Percentiles rank a stretch among this genome's conserved stretches.
phyloP scores from a whole-genome alignment of 768 basidiomycete species.

The Collybiopsis luxurians region DNA sequence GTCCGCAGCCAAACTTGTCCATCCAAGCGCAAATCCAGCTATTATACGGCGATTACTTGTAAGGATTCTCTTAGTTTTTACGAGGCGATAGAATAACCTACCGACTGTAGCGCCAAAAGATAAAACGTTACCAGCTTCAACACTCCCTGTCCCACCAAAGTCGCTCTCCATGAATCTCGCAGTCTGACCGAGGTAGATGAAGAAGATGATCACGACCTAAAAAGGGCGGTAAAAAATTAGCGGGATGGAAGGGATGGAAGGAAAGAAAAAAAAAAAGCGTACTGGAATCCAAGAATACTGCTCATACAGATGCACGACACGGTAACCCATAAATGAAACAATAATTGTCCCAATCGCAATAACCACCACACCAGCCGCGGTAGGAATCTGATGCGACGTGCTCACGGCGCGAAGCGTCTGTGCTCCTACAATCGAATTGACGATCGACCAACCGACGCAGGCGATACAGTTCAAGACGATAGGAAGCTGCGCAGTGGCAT shows the following conservation, averaged over 20 bases:
- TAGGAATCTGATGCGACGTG: conserved; percentile 3
- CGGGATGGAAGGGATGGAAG: background rate
- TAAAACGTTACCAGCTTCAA: conserved; percentile 33
- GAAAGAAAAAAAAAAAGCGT: background rate
- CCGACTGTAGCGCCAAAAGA: conserved; percentile 50
- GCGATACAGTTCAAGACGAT: conserved; percentile 12
- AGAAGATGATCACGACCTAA: conserved; percentile 1
- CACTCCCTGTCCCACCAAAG: background rate
- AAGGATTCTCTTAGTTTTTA: background rate
- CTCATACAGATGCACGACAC: conserved; percentile 3
- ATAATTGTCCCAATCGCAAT: conserved; percentile 1
- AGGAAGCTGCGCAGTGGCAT: background rate
- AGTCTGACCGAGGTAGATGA: conserved; percentile 4
- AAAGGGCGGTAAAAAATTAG: too few species aligned
- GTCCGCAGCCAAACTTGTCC: conserved; percentile 41
- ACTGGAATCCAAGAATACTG: conserved; percentile 6
- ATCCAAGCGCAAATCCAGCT: conserved; percentile 7
- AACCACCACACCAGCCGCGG: background rate
- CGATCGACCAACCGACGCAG: conserved; percentile 56
- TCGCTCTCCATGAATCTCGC: conserved; percentile 4
- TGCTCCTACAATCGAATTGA: conserved; percentile 64
- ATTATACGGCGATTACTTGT: background rate
- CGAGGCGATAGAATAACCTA: conserved; percentile 49
- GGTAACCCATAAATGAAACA: conserved; percentile 4
- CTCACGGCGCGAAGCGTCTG: conserved; percentile 27